Percentiles rank a stretch among this genome's conserved stretches.
Evolutionary conservation across 2,329 filamentous ascomycete species (phyloP).

Genomic region (Stachybotrys chlorohalonatus): DNA sequence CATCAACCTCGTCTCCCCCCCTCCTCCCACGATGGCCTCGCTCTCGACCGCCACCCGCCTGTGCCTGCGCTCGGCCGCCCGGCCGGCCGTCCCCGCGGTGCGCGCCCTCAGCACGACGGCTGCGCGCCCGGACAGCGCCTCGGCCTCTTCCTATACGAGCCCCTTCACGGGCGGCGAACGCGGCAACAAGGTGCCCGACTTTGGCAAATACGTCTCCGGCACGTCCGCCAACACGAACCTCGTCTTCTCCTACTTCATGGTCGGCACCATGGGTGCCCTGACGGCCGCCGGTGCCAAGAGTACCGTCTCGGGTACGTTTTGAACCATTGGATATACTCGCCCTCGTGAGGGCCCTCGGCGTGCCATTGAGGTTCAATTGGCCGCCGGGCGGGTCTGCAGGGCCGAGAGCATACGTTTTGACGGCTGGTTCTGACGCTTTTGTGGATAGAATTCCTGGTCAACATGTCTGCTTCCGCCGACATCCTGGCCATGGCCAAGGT

Average conservation of each 20-base stretch:
- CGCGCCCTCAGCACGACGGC: constrained; percentile 50
- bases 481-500: constrained; percentile 99
- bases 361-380: constrained; percentile 21
- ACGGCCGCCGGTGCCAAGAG: constrained; percentile 92
- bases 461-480: constrained; percentile 99
- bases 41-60: constrained; percentile 60
- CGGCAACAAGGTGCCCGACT: constrained; percentile 73
- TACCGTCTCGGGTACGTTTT: constrained; percentile 83
- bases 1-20: constrained; percentile 10
- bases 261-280: constrained; percentile 87
- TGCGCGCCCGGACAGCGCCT: constrained; percentile 34
- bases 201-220: constrained; percentile 76
- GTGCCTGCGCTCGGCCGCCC: constrained; percentile 52
- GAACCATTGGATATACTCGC: too few species aligned
- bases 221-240: constrained; percentile 63
- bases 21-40: constrained; percentile 47
- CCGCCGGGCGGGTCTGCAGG: not conserved
- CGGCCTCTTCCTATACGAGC: constrained; percentile 37
- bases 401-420: constrained; percentile 1
- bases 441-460: constrained; percentile 87
- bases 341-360: not conserved
- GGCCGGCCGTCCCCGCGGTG: constrained; percentile 29
- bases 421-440: constrained; percentile 17
- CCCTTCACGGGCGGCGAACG: constrained; percentile 53
- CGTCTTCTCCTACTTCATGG: constrained; percentile 97